Conservation (phyloP, 805 yeast genomes). For the Candida arabinofermentans region DNA sequence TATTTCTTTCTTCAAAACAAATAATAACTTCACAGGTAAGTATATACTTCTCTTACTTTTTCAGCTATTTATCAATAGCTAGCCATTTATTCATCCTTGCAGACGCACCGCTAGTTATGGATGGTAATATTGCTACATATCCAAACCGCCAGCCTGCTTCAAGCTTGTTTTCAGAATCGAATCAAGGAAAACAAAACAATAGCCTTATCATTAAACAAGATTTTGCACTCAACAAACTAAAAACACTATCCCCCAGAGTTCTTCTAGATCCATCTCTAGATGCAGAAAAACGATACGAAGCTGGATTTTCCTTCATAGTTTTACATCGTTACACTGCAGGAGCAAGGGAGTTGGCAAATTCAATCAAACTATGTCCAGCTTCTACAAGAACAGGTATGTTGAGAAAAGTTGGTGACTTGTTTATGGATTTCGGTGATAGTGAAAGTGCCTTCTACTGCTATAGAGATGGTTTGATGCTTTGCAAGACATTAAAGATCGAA, state of each 20-base stretch:
- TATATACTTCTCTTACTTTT: too few species aligned
- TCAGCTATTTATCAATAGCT: too few species aligned
- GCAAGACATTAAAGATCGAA: slow-evolving; percentile 5
- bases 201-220: slow-evolving; percentile 12
- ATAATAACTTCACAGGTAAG: too few species aligned
- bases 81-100: too few species aligned
- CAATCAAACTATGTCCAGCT: slow-evolving; percentile 11
- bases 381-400: slow-evolving; percentile 10
- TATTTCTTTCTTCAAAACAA: too few species aligned
- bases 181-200: slow-evolving; percentile 13
- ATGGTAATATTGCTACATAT: not conserved
- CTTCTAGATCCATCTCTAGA: slow-evolving; percentile 13
- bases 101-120: too few species aligned
- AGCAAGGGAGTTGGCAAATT: slow-evolving; percentile 16
- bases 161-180: slow-evolving; percentile 15
- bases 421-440: slow-evolving; percentile 10
- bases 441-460: slow-evolving; percentile 14
- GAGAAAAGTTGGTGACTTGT: slow-evolving; percentile 13
- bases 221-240: slow-evolving; percentile 13
- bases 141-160: slow-evolving; percentile 13
- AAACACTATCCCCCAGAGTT: slow-evolving; percentile 3
- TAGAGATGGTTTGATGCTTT: slow-evolving; percentile 15
- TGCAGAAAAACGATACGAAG: slow-evolving; percentile 7
- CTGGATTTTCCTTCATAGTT: slow-evolving; percentile 16
- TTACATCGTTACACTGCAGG: slow-evolving; percentile 16